Conservation (phyloP, 2,329 filamentous ascomycete genomes). For the Claviceps fusiformis region DNA sequence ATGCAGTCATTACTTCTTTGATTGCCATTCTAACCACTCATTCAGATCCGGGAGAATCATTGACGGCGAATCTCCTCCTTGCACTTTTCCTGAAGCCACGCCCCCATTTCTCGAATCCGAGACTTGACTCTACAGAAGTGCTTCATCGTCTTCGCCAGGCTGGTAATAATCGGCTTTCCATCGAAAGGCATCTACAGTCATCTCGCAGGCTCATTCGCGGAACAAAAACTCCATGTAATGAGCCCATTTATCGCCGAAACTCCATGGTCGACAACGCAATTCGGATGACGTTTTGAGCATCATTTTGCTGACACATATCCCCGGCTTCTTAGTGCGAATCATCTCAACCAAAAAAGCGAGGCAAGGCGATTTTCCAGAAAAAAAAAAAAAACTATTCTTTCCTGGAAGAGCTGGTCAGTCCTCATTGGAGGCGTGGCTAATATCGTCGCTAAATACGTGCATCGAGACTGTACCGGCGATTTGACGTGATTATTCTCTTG, state of each 20-base stretch:
- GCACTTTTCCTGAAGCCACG: constrained; percentile 1
- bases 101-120: neutral
- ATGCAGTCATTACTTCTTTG: neutral
- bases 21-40: constrained; percentile 3
- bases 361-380: constrained; percentile 4
- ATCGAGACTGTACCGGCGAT: constrained; percentile 12
- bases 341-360: neutral
- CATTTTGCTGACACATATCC: neutral
- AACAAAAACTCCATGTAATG: neutral
- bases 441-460: neutral
- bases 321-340: neutral
- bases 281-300: neutral
- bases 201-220: neutral
- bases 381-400: neutral
- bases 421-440: constrained; percentile 2
- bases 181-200: neutral
- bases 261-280: neutral
- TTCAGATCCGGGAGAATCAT: constrained; percentile 7
- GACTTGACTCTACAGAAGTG: constrained; percentile 7
- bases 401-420: constrained; percentile 2
- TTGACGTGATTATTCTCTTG: constrained; percentile 9
- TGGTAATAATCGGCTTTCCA: constrained; percentile 5
- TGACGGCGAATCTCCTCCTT: constrained; percentile 5
- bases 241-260: neutral
- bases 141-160: constrained; percentile 10